Evolutionary conservation across 805 yeast genomes (phyloP).

Genomic region (Teunomyces panamensis): DNA sequence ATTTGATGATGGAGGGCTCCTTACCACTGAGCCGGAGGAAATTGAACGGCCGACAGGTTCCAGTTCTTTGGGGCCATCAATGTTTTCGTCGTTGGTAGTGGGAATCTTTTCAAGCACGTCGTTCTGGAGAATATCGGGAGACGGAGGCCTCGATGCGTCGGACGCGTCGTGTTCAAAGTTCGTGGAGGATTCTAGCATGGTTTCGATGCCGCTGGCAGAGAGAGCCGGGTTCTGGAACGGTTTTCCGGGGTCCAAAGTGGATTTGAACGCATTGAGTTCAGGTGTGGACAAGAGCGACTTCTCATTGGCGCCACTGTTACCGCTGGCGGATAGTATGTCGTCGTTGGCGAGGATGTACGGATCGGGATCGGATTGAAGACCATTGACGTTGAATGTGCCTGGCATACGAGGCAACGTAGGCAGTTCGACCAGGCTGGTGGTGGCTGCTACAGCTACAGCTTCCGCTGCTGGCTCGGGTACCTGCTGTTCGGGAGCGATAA

Average conservation of each 20-base stretch:
- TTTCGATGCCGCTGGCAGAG: slow-evolving; percentile 13
- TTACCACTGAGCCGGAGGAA: slow-evolving; percentile 22
- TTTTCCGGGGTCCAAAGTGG: slow-evolving; percentile 49
- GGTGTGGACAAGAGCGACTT: slow-evolving; percentile 5
- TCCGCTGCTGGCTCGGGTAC: too few species aligned
- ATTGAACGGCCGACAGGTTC: neutral
- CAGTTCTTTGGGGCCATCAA: slow-evolving; percentile 18
- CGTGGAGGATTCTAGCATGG: slow-evolving; percentile 12
- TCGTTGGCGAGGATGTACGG: slow-evolving; percentile 7
- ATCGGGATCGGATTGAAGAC: slow-evolving; percentile 25
- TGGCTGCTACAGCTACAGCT: neutral
- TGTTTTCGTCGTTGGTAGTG: slow-evolving; percentile 33
- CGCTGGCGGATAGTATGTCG: slow-evolving; percentile 3
- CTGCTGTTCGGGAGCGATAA: too few species aligned
- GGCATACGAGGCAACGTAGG: slow-evolving; percentile 41
- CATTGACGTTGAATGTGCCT: slow-evolving; percentile 47
- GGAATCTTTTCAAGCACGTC: slow-evolving; percentile 27
- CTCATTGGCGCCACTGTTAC: neutral
- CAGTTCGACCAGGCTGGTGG: neutral
- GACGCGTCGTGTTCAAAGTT: slow-evolving; percentile 5
- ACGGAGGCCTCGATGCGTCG: slow-evolving; percentile 7
- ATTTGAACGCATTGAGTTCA: slow-evolving; percentile 17
- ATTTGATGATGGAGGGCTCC: slow-evolving; percentile 14
- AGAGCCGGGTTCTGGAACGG: slow-evolving; percentile 13
- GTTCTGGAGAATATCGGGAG: slow-evolving; percentile 13